Base-by-base conservation (phyloP, 306 rosid species). In the Casuarina glauca region DNA sequence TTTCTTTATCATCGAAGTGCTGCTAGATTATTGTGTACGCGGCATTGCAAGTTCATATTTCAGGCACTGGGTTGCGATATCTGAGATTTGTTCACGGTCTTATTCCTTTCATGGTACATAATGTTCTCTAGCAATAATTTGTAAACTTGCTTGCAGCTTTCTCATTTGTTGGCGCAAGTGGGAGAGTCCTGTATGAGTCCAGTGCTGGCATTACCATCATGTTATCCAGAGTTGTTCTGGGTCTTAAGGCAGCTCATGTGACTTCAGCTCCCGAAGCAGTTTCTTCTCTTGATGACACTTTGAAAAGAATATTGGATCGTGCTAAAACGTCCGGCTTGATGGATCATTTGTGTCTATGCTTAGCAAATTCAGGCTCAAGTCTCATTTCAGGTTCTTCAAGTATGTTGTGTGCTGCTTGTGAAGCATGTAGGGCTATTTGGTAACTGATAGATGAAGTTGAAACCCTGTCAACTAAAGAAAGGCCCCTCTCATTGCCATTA, bases 381-480 rank as follows among this genome's bases (percentile, higher is more conserved):
- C 94, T 91, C 79, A 86, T 85, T 77, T 91, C 96, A 26, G 98
- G 98, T 70, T 93, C 99, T 84, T 91, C 94, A 51, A 82, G 76
- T 80, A 88, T 95, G 88, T 81, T 88, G 70, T 89, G 93, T 75
- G 90, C 90, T 81, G 96, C 99, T 76, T 89, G 93, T 80, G 97
- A 95, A 87, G 93, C 96, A 48, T 93, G 97, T 72, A 85, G 86
- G 75, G 93, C 97, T 76, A 74, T 85, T 86, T 95, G 99, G 99
- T 88, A 81, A 20, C 77, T 95, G 76, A 80, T 92, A 83, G 90
- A 88, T 80, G 95, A 96, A 72, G 64, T 84, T 70, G 97, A 95
- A 76, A 72, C 72, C 63, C 84, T 81, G 78, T 90, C 72, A 73
- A 72, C 74, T 84, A 95, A 79, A 78, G 87, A 80, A 71, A 86